Conservation (phyloP, 1,284 basidiomycete genomes). For the Ceratobasidium sp. region DNA sequence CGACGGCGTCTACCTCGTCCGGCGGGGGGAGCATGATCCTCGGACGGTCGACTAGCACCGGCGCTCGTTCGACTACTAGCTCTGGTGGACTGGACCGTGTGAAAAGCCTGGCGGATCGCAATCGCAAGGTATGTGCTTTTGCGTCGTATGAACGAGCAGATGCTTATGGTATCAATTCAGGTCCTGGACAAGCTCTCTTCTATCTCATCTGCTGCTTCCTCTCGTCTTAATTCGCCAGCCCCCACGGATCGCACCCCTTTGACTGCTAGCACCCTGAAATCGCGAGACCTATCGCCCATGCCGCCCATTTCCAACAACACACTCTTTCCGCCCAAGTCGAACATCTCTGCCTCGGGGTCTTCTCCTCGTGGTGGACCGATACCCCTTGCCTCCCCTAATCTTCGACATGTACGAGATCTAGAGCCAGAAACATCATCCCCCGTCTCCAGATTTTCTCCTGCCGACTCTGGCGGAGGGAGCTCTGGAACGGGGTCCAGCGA, state of each 20-base stretch:
- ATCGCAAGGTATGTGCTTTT: constrained; percentile 47
- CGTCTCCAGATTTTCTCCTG: constrained; percentile 11
- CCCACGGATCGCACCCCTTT: constrained; percentile 29
- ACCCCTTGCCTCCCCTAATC: constrained; percentile 31
- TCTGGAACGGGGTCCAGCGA: constrained; percentile 21
- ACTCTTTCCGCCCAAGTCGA: constrained; percentile 39
- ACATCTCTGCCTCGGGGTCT: constrained; percentile 14
- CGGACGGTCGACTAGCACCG: constrained; percentile 35
- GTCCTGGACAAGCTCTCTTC: constrained; percentile 47
- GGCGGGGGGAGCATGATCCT: constrained; percentile 32
- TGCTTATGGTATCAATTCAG: constrained; percentile 16
- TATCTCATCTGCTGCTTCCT: constrained; percentile 42
- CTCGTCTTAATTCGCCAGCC: constrained; percentile 35
- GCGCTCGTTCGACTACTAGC: constrained; percentile 39
- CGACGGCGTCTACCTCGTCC: constrained; percentile 36
- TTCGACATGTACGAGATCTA: constrained; percentile 16
- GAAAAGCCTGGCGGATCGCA: constrained; percentile 47
- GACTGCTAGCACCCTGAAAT: constrained; percentile 34
- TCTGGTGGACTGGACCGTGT: constrained; percentile 44
- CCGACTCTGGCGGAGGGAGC: background rate
- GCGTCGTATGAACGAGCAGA: background rate
- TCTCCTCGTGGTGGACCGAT: constrained; percentile 25
- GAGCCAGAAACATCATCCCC: constrained; percentile 24
- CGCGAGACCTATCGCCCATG: constrained; percentile 33
- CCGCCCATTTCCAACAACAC: constrained; percentile 34